Base-by-base conservation (phyloP, 208 protist genomes). In the Crithidia acanthocephali region DNA sequence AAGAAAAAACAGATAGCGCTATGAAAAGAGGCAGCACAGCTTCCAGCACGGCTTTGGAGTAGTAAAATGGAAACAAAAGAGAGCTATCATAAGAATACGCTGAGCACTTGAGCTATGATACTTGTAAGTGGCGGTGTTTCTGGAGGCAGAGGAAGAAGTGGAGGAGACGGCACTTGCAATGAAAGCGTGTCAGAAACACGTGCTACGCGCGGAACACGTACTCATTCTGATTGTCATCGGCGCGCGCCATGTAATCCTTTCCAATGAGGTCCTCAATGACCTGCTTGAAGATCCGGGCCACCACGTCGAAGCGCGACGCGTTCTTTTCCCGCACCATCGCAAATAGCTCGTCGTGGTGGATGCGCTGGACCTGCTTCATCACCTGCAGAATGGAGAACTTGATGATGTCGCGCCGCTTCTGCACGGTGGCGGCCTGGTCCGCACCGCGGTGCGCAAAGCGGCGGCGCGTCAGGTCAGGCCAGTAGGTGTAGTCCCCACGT, bases 181-280 rank as follows among this genome's bases (percentile, higher is more conserved):
- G 13, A 42, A 42, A 42, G 13, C 37, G 37, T 42, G n/a, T n/a
- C 37, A 42, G 37, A 42, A 42, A 42, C 56, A 37, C 20, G 4
- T n/a, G 30, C 35, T 76, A 76, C 11, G 71, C 52, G 27, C 62
- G 61, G 62, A 65, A 76, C 35, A 68, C 35, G 47, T 76, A 76
- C 42, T 58, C 71, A 45, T 68, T 64, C 8, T 27, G n/a, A 47
- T 70, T 59, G 3, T 28, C 60, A 8, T 57, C 47, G 27, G 57
- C 77, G 9, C 87, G 74, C 55, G 69, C 72, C 47, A 93, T 56
- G 63, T 75, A 86, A 27, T 81, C 72, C 45, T 87, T 79, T 15
- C 83, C 76, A 53, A 93, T 87, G 8, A 91, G 64, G 3, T 48
- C 47, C 50, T 89, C 81, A 32, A 93, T 73, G n/a, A 72, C 74